Conservation (phyloP, 2,329 filamentous ascomycete genomes). For the Cladorrhinum sp. region DNA sequence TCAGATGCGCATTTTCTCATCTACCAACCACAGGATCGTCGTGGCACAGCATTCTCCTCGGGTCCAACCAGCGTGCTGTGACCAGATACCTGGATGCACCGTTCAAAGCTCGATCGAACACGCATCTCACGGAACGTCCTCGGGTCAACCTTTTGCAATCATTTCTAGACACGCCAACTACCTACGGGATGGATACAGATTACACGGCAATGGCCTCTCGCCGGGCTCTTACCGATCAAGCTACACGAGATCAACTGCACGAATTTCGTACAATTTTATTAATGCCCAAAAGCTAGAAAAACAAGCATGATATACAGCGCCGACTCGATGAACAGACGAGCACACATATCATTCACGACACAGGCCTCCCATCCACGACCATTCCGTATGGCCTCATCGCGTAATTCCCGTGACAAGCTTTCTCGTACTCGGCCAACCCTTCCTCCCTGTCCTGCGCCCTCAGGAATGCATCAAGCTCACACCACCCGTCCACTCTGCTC, state of each 20-base stretch:
- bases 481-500: conserved; percentile 70
- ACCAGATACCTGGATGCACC: not conserved
- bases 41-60: not conserved
- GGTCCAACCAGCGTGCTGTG: not conserved
- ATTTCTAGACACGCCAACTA: too few species aligned
- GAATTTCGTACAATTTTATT: not conserved
- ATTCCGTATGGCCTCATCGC: conserved; percentile 44
- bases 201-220: too few species aligned
- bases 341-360: not conserved
- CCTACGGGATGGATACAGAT: too few species aligned
- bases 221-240: not conserved
- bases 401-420: conserved; percentile 64
- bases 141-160: not conserved
- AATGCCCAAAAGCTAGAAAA: not conserved
- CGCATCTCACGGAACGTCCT: not conserved
- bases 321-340: not conserved
- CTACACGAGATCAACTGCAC: not conserved
- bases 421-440: conserved; percentile 58
- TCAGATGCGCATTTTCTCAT: not conserved
- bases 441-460: conserved; percentile 58
- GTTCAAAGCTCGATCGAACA: not conserved
- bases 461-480: conserved; percentile 67
- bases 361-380: conserved; percentile 49
- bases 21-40: not conserved
- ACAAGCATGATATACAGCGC: not conserved